These are phyloP conservation scores for Ganoderma resinaceum DNA, from an alignment of 1,284 basidiomycete species.

Conservation along the genomic window DNA sequence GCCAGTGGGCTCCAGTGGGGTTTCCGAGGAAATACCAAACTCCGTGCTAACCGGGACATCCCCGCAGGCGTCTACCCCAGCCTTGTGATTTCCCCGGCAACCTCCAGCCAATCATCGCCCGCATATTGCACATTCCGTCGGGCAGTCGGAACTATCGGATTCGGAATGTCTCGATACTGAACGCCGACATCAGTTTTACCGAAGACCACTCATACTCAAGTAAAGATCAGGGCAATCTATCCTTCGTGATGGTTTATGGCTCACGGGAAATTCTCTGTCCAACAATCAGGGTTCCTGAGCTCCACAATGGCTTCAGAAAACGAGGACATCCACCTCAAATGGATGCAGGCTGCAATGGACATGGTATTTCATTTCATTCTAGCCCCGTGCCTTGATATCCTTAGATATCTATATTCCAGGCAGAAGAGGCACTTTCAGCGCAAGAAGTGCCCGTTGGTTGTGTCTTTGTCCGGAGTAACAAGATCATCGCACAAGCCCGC, in stretches of 20 bases:
- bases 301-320: neutral
- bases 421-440: constrained; percentile 85
- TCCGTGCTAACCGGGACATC: neutral
- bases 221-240: neutral
- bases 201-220: neutral
- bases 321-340: constrained; percentile 30
- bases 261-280: no score
- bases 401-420: constrained; percentile 48
- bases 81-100: neutral
- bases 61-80: neutral
- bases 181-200: neutral
- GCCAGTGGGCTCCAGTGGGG: no score
- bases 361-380: constrained; percentile 24
- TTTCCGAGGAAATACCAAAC: no score
- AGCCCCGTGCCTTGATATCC: no score
- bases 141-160: neutral
- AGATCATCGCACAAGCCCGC: constrained; percentile 84
- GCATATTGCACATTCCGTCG: neutral
- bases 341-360: constrained; percentile 32
- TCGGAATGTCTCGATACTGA: neutral
- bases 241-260: neutral
- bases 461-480: constrained; percentile 86
- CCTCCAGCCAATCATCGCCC: neutral
- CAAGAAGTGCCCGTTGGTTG: constrained; percentile 97
- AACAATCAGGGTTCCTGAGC: no score